A percentile compares a stretch with the other conserved stretches of the same genome.
These are phyloP conservation scores for Mycena alexandri DNA, from an alignment of 768 basidiomycete genomes.

Conservation along the genomic window DNA sequence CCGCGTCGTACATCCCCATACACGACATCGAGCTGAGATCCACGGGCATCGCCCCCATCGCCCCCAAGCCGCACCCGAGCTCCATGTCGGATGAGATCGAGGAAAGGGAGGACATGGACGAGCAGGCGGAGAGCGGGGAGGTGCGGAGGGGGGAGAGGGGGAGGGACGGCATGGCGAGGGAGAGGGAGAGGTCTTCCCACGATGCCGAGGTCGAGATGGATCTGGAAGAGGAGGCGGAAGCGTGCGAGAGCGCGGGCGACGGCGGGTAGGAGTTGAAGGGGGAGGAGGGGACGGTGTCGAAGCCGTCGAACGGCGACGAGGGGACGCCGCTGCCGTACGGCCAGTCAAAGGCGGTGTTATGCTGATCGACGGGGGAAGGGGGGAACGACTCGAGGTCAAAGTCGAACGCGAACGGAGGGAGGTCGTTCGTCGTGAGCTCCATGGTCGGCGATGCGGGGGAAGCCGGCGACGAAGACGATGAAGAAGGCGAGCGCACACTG, in stretches of 20 bases:
- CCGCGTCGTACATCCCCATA: background rate
- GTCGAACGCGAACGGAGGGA: background rate
- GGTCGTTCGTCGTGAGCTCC: background rate
- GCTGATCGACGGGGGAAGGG: slow-evolving; percentile 4
- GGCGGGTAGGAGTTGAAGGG: slow-evolving; percentile 17
- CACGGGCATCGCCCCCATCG: background rate
- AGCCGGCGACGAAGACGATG: background rate
- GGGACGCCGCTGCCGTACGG: slow-evolving; percentile 2
- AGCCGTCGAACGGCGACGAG: slow-evolving; percentile 6
- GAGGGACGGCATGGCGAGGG: background rate
- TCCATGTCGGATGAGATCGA: background rate
- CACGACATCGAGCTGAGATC: background rate
- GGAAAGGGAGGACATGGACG: slow-evolving; percentile 21
- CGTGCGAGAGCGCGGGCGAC: slow-evolving; percentile 21
- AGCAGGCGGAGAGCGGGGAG: slow-evolving; percentile 9
- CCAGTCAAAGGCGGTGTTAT: slow-evolving; percentile 21
- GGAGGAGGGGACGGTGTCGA: slow-evolving; percentile 3
- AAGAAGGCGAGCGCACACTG: background rate
- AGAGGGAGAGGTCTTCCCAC: slow-evolving; percentile 21
- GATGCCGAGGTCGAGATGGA: background rate
- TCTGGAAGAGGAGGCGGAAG: slow-evolving; percentile 1
- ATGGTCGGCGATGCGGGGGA: background rate
- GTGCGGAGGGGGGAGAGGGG: background rate
- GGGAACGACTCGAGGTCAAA: slow-evolving; percentile 1
- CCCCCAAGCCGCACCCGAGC: background rate